Evolutionary conservation across 1,284 basidiomycete species (phyloP), one percentile per base, ranked within the genome.

Genomic region (Fomitopsis palustris): DNA sequence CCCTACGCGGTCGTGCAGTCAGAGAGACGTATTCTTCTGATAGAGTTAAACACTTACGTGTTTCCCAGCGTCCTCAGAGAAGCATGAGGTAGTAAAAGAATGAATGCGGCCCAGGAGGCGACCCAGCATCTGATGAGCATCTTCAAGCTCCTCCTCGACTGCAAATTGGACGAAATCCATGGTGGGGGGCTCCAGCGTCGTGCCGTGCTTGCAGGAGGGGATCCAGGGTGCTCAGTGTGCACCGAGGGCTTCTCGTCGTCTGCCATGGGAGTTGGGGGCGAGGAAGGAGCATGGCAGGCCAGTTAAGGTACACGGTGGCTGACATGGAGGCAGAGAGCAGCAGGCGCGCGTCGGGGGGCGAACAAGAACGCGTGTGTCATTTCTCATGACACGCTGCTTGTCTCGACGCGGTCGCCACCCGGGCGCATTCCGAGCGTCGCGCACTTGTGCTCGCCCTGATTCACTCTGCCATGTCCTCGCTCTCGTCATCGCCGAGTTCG

Each of bases 71-170:
- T 66, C 10, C 51, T 61, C 39, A 74, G 60, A 17, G 73, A 74
- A 47, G 62, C 65, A 54, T 67, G 61, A 4, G 73, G 69, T 38
- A 75, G 63, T 21, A 75, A 54, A 31, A 75, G 64, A 43, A 75
- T 54, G 58, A 72, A 69, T 14, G 61, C 61, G 3, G 64, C 66
- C 70, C 70, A 74, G 21, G 72, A 63, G 21, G 69, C 71, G 5
- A 70, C 49, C 71, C 74, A 75, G 53, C 72, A 74, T 41, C 73
- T 66, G 27, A 69, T 54, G 39, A 71, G 65, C 42, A 71, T 59
- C 61, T 73, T 69, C 61, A 61, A 65, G 19, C 71, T 70, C 58
- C 63, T 65, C 54, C 54, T 61, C 29, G 70, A 70, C 33, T 67
- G 68, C 39, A 74, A 53, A 52, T 74, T 72, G 14, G 65, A 60